Evolutionary conservation across 192 early-diverging fungal species (phyloP).

Genomic region (Mortierella claussenii): DNA sequence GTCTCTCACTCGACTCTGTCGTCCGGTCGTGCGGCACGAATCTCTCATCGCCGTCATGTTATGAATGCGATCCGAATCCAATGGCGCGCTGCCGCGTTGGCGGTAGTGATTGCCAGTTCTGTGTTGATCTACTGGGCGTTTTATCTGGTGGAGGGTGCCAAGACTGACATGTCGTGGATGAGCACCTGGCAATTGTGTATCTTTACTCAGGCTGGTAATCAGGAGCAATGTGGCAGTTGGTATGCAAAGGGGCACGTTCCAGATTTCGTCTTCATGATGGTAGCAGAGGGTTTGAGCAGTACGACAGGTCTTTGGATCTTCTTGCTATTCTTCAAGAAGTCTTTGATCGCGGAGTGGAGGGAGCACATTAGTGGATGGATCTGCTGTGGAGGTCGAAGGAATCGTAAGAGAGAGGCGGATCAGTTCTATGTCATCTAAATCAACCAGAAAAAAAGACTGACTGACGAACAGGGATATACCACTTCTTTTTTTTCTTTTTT

Average conservation of each 20-base stretch:
- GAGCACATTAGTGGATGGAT: slow-evolving; percentile 58
- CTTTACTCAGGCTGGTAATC: slow-evolving; percentile 24
- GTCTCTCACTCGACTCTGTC: slow-evolving; percentile 46
- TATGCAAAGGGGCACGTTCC: slow-evolving; percentile 52
- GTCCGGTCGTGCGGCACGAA: slow-evolving; percentile 35
- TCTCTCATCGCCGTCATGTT: slow-evolving; percentile 58
- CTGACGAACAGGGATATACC: background rate
- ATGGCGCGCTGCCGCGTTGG: slow-evolving; percentile 61
- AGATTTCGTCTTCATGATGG: slow-evolving; percentile 58
- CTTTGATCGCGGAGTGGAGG: slow-evolving; percentile 57
- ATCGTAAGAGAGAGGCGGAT: slow-evolving; percentile 46
- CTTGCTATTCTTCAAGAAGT: slow-evolving; percentile 55
- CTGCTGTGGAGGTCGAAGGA: slow-evolving; percentile 32
- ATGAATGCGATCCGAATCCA: slow-evolving; percentile 63
- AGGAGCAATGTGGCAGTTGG: slow-evolving; percentile 48
- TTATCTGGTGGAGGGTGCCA: slow-evolving; percentile 56
- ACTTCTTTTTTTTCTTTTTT: background rate
- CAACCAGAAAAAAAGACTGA: background rate
- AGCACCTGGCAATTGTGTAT: slow-evolving; percentile 59
- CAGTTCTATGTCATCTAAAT: slow-evolving; percentile 62
- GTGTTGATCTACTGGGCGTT: slow-evolving; percentile 64
- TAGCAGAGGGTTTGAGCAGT: slow-evolving; percentile 56
- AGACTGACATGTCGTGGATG: slow-evolving; percentile 46
- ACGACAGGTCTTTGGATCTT: slow-evolving; percentile 61
- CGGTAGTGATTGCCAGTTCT: slow-evolving; percentile 49